phyloP scores from a whole-genome alignment of 2,329 filamentous ascomycete species.

The Penicillium sp. region DNA sequence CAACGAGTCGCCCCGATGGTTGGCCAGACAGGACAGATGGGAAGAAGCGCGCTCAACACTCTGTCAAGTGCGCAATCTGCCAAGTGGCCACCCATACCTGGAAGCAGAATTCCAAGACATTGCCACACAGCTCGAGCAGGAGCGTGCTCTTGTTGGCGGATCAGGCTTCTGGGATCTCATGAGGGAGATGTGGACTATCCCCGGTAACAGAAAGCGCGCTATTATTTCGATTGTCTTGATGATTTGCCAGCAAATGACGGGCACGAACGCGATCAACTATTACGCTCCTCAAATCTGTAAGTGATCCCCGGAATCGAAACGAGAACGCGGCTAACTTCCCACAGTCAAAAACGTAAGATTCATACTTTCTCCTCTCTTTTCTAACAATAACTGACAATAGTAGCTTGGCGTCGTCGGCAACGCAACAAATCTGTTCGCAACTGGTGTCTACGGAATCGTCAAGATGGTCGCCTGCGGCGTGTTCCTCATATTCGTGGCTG shows the following conservation, averaged over 20 bases:
- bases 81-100: slow-evolving; percentile 56
- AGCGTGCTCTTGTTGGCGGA: slow-evolving; percentile 59
- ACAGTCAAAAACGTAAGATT: slow-evolving; percentile 24
- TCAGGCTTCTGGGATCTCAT: slow-evolving; percentile 58
- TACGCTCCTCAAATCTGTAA: slow-evolving; percentile 71
- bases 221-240: slow-evolving; percentile 58
- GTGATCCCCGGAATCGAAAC: neutral
- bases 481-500: slow-evolving; percentile 69
- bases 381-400: neutral
- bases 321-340: slow-evolving; percentile 5
- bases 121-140: slow-evolving; percentile 62
- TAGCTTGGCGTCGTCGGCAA: slow-evolving; percentile 63
- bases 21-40: slow-evolving; percentile 69
- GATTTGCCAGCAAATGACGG: slow-evolving; percentile 57
- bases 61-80: slow-evolving; percentile 58
- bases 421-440: slow-evolving; percentile 66
- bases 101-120: slow-evolving; percentile 64
- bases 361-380: no score
- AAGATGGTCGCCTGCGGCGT: slow-evolving; percentile 65
- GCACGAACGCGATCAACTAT: slow-evolving; percentile 64
- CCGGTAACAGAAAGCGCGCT: slow-evolving; percentile 55
- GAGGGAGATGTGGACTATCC: slow-evolving; percentile 64
- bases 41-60: slow-evolving; percentile 63
- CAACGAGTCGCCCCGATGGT: slow-evolving; percentile 68
- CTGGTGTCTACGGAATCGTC: slow-evolving; percentile 72